A percentile compares a stretch with the other conserved stretches of the same genome.
These are phyloP conservation scores for Calonectria ilicicola DNA, from an alignment of 2,329 filamentous ascomycete species.

Conservation along the genomic window DNA sequence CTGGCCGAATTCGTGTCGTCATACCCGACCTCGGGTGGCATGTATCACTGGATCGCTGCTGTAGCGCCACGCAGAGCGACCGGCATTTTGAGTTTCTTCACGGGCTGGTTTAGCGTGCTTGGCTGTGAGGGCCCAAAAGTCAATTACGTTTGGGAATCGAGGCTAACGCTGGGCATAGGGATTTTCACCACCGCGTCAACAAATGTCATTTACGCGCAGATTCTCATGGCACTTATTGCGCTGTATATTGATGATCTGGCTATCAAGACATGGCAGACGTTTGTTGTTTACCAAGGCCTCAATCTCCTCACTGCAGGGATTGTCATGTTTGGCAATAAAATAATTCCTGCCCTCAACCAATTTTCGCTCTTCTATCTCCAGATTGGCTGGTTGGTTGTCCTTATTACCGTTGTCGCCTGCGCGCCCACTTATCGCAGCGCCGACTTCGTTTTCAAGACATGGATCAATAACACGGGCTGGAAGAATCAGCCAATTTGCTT, in stretches of 20 bases:
- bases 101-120: constrained; percentile 57
- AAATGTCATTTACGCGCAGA: constrained; percentile 56
- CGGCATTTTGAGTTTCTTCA: constrained; percentile 56
- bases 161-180: constrained; percentile 41
- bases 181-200: constrained; percentile 59
- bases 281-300: constrained; percentile 56
- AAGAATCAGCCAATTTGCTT: constrained; percentile 61
- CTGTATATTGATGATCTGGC: constrained; percentile 53
- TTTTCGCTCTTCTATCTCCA: constrained; percentile 59
- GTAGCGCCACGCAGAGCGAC: constrained; percentile 55
- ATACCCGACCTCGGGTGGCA: constrained; percentile 61
- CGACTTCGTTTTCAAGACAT: constrained; percentile 64
- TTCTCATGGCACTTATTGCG: constrained; percentile 55
- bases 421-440: constrained; percentile 57
- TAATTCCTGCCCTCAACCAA: constrained; percentile 57
- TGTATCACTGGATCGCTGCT: constrained; percentile 64
- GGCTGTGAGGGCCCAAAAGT: constrained; percentile 42
- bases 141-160: background rate
- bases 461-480: constrained; percentile 66
- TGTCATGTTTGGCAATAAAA: constrained; percentile 61
- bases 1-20: constrained; percentile 56
- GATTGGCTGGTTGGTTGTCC: constrained; percentile 59
- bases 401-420: constrained; percentile 60
- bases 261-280: constrained; percentile 61
- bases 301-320: constrained; percentile 57